Percentiles rank a stretch among this genome's conserved stretches.
Conservation (phyloP, 2,329 filamentous ascomycete species). For the Penicillium hesseltinei region DNA sequence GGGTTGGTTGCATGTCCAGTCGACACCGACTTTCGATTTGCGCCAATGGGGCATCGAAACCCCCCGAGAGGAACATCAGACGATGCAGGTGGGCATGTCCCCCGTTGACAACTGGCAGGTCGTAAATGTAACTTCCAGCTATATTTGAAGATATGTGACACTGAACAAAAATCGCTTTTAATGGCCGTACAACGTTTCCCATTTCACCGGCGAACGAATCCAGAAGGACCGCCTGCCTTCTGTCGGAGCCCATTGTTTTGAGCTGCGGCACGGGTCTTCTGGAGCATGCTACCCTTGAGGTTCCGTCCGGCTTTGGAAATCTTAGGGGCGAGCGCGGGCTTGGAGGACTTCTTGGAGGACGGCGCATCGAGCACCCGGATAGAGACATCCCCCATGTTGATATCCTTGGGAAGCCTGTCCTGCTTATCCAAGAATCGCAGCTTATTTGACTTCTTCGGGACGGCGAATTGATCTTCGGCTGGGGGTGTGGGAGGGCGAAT, state of each 20-base stretch:
- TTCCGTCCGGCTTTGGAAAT: constrained; percentile 41
- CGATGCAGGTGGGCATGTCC: background rate
- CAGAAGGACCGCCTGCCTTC: constrained; percentile 34
- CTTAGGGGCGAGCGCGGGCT: constrained; percentile 46
- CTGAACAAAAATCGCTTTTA: background rate
- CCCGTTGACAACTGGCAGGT: background rate
- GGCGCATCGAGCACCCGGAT: constrained; percentile 49
- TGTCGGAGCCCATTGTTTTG: constrained; percentile 38
- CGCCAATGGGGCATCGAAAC: constrained; percentile 3
- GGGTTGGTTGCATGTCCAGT: constrained; percentile 1
- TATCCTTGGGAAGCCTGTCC: constrained; percentile 51
- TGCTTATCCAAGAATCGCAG: constrained; percentile 50
- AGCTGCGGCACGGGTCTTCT: constrained; percentile 33
- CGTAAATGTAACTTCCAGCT: background rate
- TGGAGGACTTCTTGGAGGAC: constrained; percentile 35
- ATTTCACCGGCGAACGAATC: constrained; percentile 39
- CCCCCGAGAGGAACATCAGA: background rate
- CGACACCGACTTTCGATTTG: constrained; percentile 7
- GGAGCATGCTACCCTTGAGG: constrained; percentile 42
- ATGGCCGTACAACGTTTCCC: background rate
- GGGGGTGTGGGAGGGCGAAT: constrained; percentile 48
- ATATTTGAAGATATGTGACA: background rate
- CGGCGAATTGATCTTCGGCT: constrained; percentile 27
- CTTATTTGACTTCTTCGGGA: constrained; percentile 40
- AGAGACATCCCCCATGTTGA: constrained; percentile 49